Evolutionary conservation across 768 basidiomycete genomes (phyloP).

Genomic region (Mycena vitilis): DNA sequence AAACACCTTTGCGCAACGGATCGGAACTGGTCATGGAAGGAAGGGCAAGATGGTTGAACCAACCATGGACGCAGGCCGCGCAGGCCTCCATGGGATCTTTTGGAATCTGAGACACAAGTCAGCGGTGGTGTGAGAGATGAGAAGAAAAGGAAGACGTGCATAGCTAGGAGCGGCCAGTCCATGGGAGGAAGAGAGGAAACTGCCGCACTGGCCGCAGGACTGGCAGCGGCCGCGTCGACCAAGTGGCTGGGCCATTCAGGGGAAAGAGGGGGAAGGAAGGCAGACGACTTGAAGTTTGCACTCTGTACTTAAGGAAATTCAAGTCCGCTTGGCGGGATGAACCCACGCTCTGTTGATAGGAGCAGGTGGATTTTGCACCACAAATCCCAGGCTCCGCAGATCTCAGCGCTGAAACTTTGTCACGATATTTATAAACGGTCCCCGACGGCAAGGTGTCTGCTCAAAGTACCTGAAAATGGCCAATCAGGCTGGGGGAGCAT

Average conservation of each 20-base stretch:
- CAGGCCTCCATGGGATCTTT: background rate
- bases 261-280: background rate
- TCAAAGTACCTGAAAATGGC: too few relatives aligned
- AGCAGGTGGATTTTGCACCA: too few relatives aligned
- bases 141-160: background rate
- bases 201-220: background rate
- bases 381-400: too few relatives aligned
- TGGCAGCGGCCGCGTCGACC: constrained; percentile 2
- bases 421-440: too few relatives aligned
- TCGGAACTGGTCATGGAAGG: background rate
- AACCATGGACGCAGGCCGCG: constrained; percentile 1
- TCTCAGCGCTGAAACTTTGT: too few relatives aligned
- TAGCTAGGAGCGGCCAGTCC: background rate
- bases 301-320: background rate
- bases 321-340: background rate
- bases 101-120: background rate
- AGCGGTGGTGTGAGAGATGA: too few relatives aligned
- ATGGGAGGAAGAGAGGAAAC: background rate
- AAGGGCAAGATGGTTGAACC: background rate
- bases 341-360: background rate
- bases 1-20: background rate
- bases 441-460: too few relatives aligned
- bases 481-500: too few relatives aligned
- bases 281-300: background rate
- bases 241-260: background rate